Base-by-base conservation (phyloP, 495 filamentous ascomycete genomes). In the Lasiosphaeria ovina region DNA sequence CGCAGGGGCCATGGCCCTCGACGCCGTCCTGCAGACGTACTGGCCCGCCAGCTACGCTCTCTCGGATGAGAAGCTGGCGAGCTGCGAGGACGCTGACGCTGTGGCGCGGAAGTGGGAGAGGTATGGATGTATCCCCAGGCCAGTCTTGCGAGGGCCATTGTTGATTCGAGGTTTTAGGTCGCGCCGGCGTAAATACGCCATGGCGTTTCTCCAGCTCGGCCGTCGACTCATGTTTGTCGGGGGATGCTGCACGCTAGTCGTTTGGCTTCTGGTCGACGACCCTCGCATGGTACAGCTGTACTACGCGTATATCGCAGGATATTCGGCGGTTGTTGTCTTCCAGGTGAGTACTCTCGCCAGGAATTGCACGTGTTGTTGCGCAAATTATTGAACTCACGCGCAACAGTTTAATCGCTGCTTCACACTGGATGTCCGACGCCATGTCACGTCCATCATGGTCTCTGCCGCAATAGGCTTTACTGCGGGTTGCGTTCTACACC, bases 331-430 rank as follows among this genome's bases (percentile, higher is more conserved):
- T 33, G 62, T 72, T 17, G 2, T 72, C 16, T 69, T 71, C 49
- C 68, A 72, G 62, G 62, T 63, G 56, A 11, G 58, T 17, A 8
- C 5, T 40, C 5, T 40, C 34, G n/a, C n/a, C n/a, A n/a, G n/a
- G n/a, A n/a, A n/a, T n/a, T n/a, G n/a, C n/a, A n/a, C n/a, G n/a
- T n/a, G n/a, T n/a, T n/a, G n/a, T n/a, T n/a, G n/a, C n/a, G n/a
- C n/a, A n/a, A n/a, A n/a, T n/a, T 14, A 8, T 8, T n/a, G 1
- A 10, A 14, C 8, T 9, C 54, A 35, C 14, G 1, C 51, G n/a
- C 24, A 24, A 24, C 5, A 62, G 66, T 69, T 72, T 61, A 72
- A 72, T 40, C 66, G 69, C 4, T 69, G 68, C 51, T 72, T 72
- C 35, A 72, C 69, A 6, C 66, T 59, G 7, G 58, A 70, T 38